Conservation (phyloP, 495 filamentous ascomycete genomes). For the Penicillium lagena region DNA sequence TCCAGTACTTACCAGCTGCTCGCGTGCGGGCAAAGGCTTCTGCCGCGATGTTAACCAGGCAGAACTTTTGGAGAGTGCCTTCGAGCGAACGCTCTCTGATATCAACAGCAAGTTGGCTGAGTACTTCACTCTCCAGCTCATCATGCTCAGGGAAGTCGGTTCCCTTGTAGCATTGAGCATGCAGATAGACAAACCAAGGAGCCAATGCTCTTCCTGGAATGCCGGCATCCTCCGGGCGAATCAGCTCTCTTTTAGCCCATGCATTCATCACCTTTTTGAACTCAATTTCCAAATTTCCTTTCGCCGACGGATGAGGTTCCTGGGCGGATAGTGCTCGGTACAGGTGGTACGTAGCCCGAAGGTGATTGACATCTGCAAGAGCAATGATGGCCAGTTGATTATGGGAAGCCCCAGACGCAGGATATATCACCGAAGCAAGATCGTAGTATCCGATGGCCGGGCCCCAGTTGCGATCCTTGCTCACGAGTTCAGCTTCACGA, state of each 20-base stretch:
- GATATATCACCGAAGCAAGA: constrained; percentile 71
- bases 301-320: constrained; percentile 65
- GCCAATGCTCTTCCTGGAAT: constrained; percentile 50
- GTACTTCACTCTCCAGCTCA: constrained; percentile 80
- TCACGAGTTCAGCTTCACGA: constrained; percentile 61
- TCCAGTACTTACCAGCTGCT: constrained; percentile 48
- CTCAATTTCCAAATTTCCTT: constrained; percentile 69
- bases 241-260: constrained; percentile 55
- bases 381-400: constrained; percentile 88
- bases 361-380: constrained; percentile 64
- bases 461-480: constrained; percentile 68
- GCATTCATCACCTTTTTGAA: constrained; percentile 64
- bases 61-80: constrained; percentile 66
- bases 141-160: constrained; percentile 64
- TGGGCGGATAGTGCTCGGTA: constrained; percentile 72
- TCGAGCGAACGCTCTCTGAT: constrained; percentile 64
- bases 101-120: constrained; percentile 66
- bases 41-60: constrained; percentile 79
- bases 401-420: constrained; percentile 71
- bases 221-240: constrained; percentile 44
- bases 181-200: constrained; percentile 81
- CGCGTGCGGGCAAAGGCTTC: constrained; percentile 62
- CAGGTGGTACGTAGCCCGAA: constrained; percentile 80
- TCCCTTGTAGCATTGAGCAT: constrained; percentile 76
- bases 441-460: constrained; percentile 79